A percentile compares a stretch with the other conserved stretches of the same genome.
These are phyloP conservation scores for Tremellales sp. DNA, from an alignment of 1,284 basidiomycete genomes.

Conservation along the genomic window DNA sequence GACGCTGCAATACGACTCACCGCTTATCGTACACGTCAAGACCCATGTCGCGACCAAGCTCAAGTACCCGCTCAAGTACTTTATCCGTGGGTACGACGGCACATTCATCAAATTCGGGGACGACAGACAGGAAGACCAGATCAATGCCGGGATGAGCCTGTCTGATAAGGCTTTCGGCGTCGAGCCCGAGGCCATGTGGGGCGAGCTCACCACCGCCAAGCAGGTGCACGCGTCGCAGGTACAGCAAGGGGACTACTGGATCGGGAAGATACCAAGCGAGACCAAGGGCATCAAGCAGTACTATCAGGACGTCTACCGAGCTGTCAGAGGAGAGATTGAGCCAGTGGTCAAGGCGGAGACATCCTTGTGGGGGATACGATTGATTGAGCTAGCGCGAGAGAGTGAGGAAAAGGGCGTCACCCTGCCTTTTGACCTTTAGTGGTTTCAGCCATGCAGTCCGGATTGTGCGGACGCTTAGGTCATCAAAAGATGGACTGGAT, in stretches of 20 bases:
- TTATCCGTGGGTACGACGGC: constrained; percentile 8
- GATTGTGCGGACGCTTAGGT: too few relatives aligned
- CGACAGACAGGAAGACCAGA: constrained; percentile 9
- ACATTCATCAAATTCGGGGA: constrained; percentile 9
- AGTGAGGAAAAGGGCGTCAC: too few relatives aligned
- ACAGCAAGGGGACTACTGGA: constrained; percentile 6
- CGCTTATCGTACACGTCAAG: neutral
- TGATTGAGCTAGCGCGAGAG: constrained; percentile 12
- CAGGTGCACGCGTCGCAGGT: constrained; percentile 4
- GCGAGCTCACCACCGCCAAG: constrained; percentile 7
- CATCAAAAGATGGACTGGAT: too few relatives aligned
- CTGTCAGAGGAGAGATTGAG: constrained; percentile 4
- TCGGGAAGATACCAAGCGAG: constrained; percentile 7
- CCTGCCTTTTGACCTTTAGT: too few relatives aligned
- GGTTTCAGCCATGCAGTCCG: too few relatives aligned
- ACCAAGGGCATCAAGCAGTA: constrained; percentile 4
- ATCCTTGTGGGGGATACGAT: constrained; percentile 6
- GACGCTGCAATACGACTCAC: constrained; percentile 6
- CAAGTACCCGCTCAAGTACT: constrained; percentile 10
- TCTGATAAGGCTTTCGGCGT: constrained; percentile 1
- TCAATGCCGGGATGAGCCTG: neutral
- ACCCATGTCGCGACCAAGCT: neutral
- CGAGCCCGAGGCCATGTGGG: constrained; percentile 2
- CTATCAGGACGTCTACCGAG: constrained; percentile 9
- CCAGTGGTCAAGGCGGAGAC: constrained; percentile 6